Conservation (phyloP, 345 rosid species). For the Raphanus raphanistrum region DNA sequence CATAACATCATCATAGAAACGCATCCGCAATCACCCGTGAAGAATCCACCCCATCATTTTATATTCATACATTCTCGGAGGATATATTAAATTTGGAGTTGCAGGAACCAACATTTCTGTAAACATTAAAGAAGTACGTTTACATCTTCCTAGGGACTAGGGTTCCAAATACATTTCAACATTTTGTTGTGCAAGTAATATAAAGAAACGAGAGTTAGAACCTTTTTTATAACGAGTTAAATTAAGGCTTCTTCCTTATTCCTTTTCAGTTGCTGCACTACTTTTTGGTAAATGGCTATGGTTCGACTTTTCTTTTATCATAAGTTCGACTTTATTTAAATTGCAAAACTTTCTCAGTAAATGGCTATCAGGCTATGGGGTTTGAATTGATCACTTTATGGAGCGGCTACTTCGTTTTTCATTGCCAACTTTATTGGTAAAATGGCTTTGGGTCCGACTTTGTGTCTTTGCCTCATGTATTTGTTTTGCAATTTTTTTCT, state of each 20-base stretch:
- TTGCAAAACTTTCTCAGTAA: conserved; percentile 15
- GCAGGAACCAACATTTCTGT: conserved; percentile 5
- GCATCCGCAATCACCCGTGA: background rate
- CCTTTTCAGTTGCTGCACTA: background rate
- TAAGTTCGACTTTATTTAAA: conserved; percentile 20
- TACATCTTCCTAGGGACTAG: conserved; percentile 21
- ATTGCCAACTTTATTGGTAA: conserved; percentile 10
- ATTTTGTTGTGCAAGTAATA: conserved; percentile 3
- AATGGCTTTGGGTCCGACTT: conserved; percentile 10
- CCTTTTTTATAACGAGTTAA: background rate
- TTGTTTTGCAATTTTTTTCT: background rate
- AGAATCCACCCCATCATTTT: conserved; percentile 14
- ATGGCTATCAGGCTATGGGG: conserved; percentile 13
- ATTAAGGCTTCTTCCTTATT: conserved; percentile 7
- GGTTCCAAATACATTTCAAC: conserved; percentile 18
- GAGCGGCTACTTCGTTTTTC: conserved; percentile 2
- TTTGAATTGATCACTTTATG: background rate
- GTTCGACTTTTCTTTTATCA: conserved; percentile 11
- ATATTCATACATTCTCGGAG: background rate
- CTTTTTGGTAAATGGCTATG: conserved; percentile 13
- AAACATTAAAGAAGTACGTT: conserved; percentile 7
- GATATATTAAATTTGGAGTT: background rate
- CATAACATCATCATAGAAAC: background rate
- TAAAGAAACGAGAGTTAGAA: conserved; percentile 23
- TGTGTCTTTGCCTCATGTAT: conserved; percentile 16